Conservation (phyloP, 1,284 basidiomycete species). For the Ustilago bromivora region DNA sequence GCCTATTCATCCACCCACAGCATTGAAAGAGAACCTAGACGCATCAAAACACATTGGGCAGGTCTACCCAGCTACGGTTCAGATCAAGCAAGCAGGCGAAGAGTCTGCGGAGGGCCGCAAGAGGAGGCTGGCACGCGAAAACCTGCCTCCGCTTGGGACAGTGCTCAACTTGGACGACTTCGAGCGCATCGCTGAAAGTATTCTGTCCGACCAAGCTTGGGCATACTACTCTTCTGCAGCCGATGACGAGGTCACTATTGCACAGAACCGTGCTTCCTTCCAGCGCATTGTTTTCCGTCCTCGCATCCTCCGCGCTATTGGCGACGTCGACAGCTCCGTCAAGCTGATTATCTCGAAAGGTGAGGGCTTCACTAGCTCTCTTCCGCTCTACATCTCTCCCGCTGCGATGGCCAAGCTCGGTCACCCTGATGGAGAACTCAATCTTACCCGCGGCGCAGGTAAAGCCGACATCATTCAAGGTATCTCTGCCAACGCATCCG, state of each 20-base stretch:
- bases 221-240: constrained; percentile 69
- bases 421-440: constrained; percentile 91
- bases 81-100: constrained; percentile 43
- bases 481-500: constrained; percentile 85
- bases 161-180: constrained; percentile 91
- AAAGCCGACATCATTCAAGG: constrained; percentile 83
- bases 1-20: constrained; percentile 66
- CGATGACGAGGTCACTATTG: constrained; percentile 73
- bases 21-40: constrained; percentile 62
- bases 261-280: constrained; percentile 84
- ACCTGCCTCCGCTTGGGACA: constrained; percentile 77
- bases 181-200: constrained; percentile 72
- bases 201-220: constrained; percentile 65
- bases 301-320: constrained; percentile 87
- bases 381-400: constrained; percentile 78
- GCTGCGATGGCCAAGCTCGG: constrained; percentile 90
- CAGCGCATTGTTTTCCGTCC: constrained; percentile 97
- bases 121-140: constrained; percentile 41
- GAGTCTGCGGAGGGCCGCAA: constrained; percentile 48
- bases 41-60: constrained; percentile 58
- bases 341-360: constrained; percentile 35
- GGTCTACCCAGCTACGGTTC: constrained; percentile 55
- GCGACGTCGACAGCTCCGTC: constrained; percentile 77
- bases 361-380: constrained; percentile 21
- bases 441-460: constrained; percentile 82